Evolutionary conservation across 768 basidiomycete species (phyloP), one percentile per base, ranked within the genome.

Genomic region (Tubosaeta sp.): DNA sequence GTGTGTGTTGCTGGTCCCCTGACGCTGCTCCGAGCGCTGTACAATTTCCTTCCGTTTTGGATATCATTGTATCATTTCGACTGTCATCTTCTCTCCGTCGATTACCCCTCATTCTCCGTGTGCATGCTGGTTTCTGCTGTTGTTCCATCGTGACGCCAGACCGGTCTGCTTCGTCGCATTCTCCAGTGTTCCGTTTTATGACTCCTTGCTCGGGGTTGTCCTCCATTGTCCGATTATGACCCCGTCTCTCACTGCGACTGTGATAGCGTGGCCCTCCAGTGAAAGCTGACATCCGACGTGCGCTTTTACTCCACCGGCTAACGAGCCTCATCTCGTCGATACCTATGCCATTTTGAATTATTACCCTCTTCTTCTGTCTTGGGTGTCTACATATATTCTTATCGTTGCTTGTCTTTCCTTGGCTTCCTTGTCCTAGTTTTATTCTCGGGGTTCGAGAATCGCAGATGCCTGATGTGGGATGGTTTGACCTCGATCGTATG

Each of bases 261-360:
- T 34, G 34, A 50, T 47, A 16, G 38, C n/a, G 54, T 44, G 52
- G 37, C 35, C 43, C 41, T 44, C 52, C 39, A 19, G 53, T 61
- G 51, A 63, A 69, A 55, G 59, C 49, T 39, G 1, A 25, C 59
- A 50, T 50, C 50, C 51, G 25, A 51, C 53, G 65, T 55, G 53
- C 52, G 50, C 58, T 68, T 66, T 63, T 50, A 60, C 62, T 13
- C 38, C 50, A 58, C 67, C 56, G 65, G 63, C 43, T 47, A 71
- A 68, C 67, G 67, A 71, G 67, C 69, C 69, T 69, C 67, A 57
- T 56, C 67, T 68, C 67, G 67, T 68, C 52, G 55, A 68, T 68
- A 68, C 67, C 67, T 56, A 54, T 39, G 37, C 17, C 37, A 38
- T 38, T 38, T 38, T 19, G 37, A 38, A 38, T 38, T 38, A 19